These are phyloP conservation scores for Monilinia laxa DNA, from an alignment of 2,329 filamentous ascomycete species.

Conservation along the genomic window DNA sequence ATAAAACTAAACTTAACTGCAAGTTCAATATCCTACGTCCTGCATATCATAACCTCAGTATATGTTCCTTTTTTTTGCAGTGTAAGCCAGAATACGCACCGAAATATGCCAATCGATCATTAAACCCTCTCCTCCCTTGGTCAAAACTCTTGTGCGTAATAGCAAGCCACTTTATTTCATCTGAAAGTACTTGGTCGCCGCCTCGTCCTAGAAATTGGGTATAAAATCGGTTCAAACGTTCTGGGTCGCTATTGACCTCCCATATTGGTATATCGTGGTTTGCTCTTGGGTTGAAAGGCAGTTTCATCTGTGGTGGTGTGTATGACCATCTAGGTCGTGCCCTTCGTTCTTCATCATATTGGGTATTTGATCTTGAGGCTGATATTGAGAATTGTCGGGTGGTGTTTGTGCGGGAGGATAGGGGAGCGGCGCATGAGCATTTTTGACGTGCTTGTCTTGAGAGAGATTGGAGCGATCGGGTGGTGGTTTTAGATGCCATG, in stretches of 20 bases:
- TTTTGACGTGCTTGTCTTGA: constrained; percentile 36
- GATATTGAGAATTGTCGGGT: constrained; percentile 36
- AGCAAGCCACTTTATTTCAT: constrained; percentile 95
- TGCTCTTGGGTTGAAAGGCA: constrained; percentile 56
- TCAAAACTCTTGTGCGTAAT: constrained; percentile 99
- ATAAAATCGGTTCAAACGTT: constrained; percentile 75
- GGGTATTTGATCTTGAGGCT: constrained; percentile 34
- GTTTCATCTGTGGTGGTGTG: constrained; percentile 69
- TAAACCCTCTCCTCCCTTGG: constrained; percentile 89
- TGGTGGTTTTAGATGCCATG: constrained; percentile 51
- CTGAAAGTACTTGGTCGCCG: constrained; percentile 72
- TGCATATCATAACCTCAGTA: constrained; percentile 39
- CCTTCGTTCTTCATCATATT: constrained; percentile 40
- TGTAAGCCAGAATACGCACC: constrained; percentile 53
- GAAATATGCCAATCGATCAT: constrained; percentile 86
- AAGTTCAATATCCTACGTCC: constrained; percentile 60
- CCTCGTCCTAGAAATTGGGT: constrained; percentile 69
- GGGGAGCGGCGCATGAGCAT: constrained; percentile 33
- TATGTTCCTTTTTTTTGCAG: neutral
- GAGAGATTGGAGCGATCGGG: constrained; percentile 43
- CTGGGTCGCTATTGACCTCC: constrained; percentile 73
- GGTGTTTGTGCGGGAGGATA: constrained; percentile 24
- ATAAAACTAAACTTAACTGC: constrained; percentile 62
- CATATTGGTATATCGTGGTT: constrained; percentile 53
- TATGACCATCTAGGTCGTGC: constrained; percentile 65